A percentile compares a stretch with the other conserved stretches of the same genome.
These are phyloP conservation scores for Russula compacta DNA, from an alignment of 768 basidiomycete species.

Conservation along the genomic window DNA sequence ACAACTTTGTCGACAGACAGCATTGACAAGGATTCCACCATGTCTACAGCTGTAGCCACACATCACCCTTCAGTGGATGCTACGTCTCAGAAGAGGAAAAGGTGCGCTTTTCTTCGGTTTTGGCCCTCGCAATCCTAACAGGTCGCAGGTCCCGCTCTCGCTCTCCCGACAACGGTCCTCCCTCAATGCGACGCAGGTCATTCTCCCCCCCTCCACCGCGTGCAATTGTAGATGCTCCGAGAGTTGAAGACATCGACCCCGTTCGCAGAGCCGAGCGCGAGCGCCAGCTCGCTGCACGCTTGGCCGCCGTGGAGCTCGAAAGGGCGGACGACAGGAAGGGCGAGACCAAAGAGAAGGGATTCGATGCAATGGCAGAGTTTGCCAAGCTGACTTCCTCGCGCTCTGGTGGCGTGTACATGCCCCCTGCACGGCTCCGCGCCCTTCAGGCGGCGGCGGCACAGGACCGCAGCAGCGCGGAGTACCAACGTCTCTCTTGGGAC, in stretches of 20 bases:
- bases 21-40: neutral
- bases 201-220: conserved; percentile 29
- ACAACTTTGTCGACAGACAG: neutral
- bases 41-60: conserved; percentile 10
- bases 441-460: conserved; percentile 74
- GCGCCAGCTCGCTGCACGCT: conserved; percentile 62
- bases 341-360: conserved; percentile 33
- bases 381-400: conserved; percentile 74
- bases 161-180: conserved; percentile 30
- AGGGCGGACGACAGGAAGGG: conserved; percentile 36
- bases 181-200: conserved; percentile 36
- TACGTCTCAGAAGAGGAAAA: conserved; percentile 16
- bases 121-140: neutral
- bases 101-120: neutral
- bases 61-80: neutral
- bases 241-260: conserved; percentile 68
- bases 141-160: conserved; percentile 28
- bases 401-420: conserved; percentile 94
- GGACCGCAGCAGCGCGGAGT: conserved; percentile 82
- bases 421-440: conserved; percentile 85
- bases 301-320: conserved; percentile 61
- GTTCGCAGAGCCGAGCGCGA: conserved; percentile 68
- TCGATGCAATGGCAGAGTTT: conserved; percentile 79
- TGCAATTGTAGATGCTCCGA: conserved; percentile 33
- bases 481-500: conserved; percentile 95